Evolutionary conservation across 805 yeast genomes (phyloP), one percentile per base, ranked within the genome.

Genomic region (Saturnispora silvae): DNA sequence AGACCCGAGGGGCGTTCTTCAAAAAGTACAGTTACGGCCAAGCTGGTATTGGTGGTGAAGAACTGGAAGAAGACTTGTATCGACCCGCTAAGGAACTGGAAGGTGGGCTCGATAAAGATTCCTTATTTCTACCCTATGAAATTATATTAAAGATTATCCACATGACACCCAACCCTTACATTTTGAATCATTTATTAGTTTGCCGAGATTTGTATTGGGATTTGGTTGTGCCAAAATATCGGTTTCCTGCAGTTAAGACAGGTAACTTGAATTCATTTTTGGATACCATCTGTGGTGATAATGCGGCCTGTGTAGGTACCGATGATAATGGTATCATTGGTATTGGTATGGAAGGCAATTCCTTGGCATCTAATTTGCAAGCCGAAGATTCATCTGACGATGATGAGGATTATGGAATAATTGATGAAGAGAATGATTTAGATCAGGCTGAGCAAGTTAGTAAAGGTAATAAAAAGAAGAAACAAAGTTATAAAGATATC

Each of bases 221-320:
- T 22, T 72, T 77, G 3, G 47, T 81, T n/a, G 81, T 84, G 2
- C 53, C 72, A 43, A 51, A 89, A 3, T 92, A 89, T 57, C 52
- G 59, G 4, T 49, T 60, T 13, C 97, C 97, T 0, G 47, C 40
- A 2, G 63, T 89, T 32, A 64, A 65, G 33, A 75, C 92, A 4
- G 63, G 65, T 37, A 87, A 86, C 54, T 87, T 85, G 52, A 60
- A 63, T 41, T 54, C 57, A 19, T 92, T 89, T 60, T 89, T 86
- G 30, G 83, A 80, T 7, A 44, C 41, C 31, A 42, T 44, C 40
- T 37, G 42, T 42, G 47, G 47, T 37, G 47, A 44, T 37, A 35
- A 35, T 23, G 45, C 47, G 4, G 47, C 45, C 14, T 37, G 29
- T 28, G 27, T 44, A 5, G 39, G 40, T 11, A 24, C 33, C 16